Conservation (phyloP, 257 asterid genomes). For the Henckelia pumila region DNA sequence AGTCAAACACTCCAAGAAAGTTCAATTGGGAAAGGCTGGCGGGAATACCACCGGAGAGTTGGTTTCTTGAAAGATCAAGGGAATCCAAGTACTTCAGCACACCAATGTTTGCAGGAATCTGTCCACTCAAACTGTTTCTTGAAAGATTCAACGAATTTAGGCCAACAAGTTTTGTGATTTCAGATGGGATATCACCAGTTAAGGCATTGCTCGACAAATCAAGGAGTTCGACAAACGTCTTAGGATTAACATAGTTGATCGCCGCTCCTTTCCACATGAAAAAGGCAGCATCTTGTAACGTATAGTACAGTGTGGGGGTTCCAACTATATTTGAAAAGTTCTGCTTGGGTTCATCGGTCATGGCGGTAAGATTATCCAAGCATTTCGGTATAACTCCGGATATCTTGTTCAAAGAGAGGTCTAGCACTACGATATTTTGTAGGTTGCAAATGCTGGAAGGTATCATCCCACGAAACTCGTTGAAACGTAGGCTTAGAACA, state of each 20-base stretch:
- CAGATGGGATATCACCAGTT: constrained; percentile 7
- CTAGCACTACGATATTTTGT: too few relatives aligned
- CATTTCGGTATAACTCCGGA: too few relatives aligned
- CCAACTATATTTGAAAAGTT: too few relatives aligned
- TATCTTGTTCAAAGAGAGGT: too few relatives aligned
- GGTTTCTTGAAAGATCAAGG: constrained; percentile 20
- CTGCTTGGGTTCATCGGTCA: too few relatives aligned
- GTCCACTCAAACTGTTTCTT: constrained; percentile 19
- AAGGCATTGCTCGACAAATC: constrained; percentile 13
- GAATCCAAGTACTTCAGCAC: background rate
- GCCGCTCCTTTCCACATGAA: constrained; percentile 3
- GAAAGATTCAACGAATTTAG: constrained; percentile 13
- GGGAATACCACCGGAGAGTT: constrained; percentile 19
- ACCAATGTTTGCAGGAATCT: background rate
- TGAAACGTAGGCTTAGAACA: background rate
- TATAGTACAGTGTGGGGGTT: too few relatives aligned
- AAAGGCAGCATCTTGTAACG: background rate
- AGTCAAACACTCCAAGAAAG: constrained; percentile 2
- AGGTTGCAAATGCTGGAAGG: too few relatives aligned
- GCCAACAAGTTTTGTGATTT: constrained; percentile 8
- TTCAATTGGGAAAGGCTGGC: background rate
- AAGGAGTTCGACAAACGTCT: background rate
- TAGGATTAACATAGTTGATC: background rate
- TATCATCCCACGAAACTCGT: too few relatives aligned
- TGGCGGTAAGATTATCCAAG: too few relatives aligned